These are phyloP conservation scores for Colletotrichum costaricense DNA, from an alignment of 2,329 filamentous ascomycete genomes.

Conservation along the genomic window DNA sequence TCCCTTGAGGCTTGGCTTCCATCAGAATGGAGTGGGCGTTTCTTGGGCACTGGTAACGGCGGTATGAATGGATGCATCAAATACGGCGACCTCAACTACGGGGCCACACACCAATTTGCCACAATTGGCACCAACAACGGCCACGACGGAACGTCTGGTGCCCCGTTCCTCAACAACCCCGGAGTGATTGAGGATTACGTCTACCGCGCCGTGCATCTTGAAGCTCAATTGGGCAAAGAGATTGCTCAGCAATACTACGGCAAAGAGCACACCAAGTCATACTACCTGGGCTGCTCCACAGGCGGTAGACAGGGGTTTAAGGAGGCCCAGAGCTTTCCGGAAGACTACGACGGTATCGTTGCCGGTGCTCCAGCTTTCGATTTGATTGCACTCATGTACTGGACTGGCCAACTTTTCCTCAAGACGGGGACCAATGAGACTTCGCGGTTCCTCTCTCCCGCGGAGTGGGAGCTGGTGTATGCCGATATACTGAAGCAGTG, in stretches of 20 bases:
- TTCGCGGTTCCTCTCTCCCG: slow-evolving; percentile 46
- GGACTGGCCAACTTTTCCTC: slow-evolving; percentile 50
- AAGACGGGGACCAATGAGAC: slow-evolving; percentile 57
- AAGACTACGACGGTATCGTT: slow-evolving; percentile 67
- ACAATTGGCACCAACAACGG: slow-evolving; percentile 62
- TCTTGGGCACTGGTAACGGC: slow-evolving; percentile 60
- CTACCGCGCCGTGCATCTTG: slow-evolving; percentile 56
- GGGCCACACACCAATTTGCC: slow-evolving; percentile 55
- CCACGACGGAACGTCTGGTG: slow-evolving; percentile 56
- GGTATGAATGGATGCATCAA: slow-evolving; percentile 59
- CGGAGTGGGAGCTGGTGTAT: slow-evolving; percentile 18
- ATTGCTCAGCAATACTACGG: slow-evolving; percentile 61
- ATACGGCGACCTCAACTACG: slow-evolving; percentile 60
- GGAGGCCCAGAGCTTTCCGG: slow-evolving; percentile 51
- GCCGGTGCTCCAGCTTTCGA: slow-evolving; percentile 55
- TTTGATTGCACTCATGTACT: slow-evolving; percentile 40
- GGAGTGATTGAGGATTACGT: slow-evolving; percentile 51
- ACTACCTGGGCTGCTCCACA: slow-evolving; percentile 65
- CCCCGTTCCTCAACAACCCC: slow-evolving; percentile 47
- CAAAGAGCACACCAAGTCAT: slow-evolving; percentile 41
- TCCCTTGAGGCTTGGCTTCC: slow-evolving; percentile 63
- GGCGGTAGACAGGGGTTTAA: slow-evolving; percentile 66
- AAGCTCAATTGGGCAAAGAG: slow-evolving; percentile 59
- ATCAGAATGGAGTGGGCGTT: slow-evolving; percentile 53
- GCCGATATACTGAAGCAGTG: slow-evolving; percentile 57